Conservation (phyloP, 768 basidiomycete species). For the Xerocomellus chrysenteron region DNA sequence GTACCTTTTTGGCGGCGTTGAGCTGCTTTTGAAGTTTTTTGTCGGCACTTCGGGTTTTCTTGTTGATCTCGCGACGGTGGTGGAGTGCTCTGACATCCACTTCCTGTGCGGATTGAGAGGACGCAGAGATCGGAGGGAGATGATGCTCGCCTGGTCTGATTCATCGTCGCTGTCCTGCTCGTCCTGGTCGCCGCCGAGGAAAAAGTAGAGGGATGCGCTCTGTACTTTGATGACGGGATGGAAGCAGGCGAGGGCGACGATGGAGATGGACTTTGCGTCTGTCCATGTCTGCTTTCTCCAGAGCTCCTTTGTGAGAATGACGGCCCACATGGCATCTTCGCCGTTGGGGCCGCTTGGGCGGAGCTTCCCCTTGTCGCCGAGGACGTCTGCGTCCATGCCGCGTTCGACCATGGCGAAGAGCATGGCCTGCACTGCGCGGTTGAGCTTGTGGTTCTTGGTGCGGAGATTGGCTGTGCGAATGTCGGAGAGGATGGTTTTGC, state of each 20-base stretch:
- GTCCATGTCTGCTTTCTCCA: conserved; percentile 95
- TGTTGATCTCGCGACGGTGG: conserved; percentile 90
- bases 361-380: conserved; percentile 83
- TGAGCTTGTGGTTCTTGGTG: conserved; percentile 92
- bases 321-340: conserved; percentile 97
- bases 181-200: conserved; percentile 85
- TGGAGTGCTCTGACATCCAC: conserved; percentile 72
- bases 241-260: conserved; percentile 87
- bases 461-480: conserved; percentile 87
- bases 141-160: conserved; percentile 43
- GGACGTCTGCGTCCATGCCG: conserved; percentile 79
- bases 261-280: conserved; percentile 90
- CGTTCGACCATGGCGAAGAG: conserved; percentile 95
- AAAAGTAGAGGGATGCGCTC: conserved; percentile 92
- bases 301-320: conserved; percentile 88
- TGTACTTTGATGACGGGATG: conserved; percentile 95
- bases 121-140: not conserved
- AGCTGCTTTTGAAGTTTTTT: conserved; percentile 75
- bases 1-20: conserved; percentile 73
- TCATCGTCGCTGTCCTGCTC: conserved; percentile 73
- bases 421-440: conserved; percentile 93
- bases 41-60: conserved; percentile 82
- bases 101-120: conserved; percentile 37
- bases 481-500: conserved; percentile 91
- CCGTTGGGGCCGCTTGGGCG: conserved; percentile 47